Percentiles rank a stretch among this genome's conserved stretches.
Evolutionary conservation across 1,284 basidiomycete species (phyloP).

Genomic region (Moniliophthora roreri): DNA sequence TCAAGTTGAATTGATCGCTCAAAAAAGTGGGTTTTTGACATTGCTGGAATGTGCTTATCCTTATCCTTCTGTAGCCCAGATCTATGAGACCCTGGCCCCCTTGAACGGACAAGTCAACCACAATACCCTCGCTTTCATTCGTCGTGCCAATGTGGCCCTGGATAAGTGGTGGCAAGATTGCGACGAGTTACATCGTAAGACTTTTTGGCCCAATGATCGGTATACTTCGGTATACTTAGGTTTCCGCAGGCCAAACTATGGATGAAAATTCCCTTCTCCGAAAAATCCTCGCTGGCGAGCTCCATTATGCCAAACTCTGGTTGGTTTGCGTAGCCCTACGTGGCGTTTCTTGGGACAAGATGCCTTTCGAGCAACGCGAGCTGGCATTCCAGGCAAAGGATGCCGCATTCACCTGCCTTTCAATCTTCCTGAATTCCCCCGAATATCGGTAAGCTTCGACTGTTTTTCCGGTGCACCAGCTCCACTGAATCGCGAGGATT

Average conservation of each 20-base stretch:
- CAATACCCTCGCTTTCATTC: conserved; percentile 82
- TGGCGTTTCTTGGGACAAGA: conserved; percentile 91
- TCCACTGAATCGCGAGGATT: conserved; percentile 5
- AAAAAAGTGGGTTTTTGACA: conserved; percentile 64
- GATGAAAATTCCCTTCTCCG: conserved; percentile 83
- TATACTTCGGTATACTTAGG: conserved; percentile 10
- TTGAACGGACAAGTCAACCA: conserved; percentile 86
- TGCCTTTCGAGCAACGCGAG: conserved; percentile 91
- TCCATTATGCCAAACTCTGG: conserved; percentile 92
- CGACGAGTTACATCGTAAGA: conserved; percentile 75
- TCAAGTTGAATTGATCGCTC: conserved; percentile 86
- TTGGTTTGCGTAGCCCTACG: conserved; percentile 89
- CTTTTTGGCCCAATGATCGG: conserved; percentile 1
- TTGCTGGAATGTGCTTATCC: background rate
- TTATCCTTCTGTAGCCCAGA: conserved; percentile 61
- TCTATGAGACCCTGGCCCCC: conserved; percentile 85
- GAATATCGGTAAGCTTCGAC: conserved; percentile 62
- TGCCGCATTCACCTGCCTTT: conserved; percentile 82
- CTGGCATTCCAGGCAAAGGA: conserved; percentile 94
- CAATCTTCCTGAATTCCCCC: conserved; percentile 75
- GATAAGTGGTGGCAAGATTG: conserved; percentile 91
- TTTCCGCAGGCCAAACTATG: conserved; percentile 65
- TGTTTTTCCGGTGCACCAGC: background rate
- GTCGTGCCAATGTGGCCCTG: conserved; percentile 79
- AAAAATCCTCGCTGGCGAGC: conserved; percentile 83